Conservation (phyloP, 257 asterid genomes). For the Petunia axillaris region DNA sequence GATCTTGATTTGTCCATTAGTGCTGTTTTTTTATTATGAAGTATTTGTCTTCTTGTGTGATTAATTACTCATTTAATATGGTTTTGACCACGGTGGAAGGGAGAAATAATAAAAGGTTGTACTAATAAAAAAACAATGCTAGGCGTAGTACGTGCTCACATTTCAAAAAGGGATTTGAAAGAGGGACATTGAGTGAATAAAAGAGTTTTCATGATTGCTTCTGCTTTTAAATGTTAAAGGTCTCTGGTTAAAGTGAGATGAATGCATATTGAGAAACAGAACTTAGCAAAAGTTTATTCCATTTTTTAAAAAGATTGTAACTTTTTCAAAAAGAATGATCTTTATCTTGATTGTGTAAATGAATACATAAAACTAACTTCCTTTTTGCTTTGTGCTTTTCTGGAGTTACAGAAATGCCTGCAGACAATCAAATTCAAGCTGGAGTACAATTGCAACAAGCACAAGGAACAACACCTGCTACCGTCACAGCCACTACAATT, state of each 20-base stretch:
- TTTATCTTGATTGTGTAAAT: conserved; percentile 34
- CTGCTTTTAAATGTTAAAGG: conserved; percentile 48
- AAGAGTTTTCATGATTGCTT: conserved; percentile 55
- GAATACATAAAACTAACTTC: neutral
- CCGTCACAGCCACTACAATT: conserved; percentile 27
- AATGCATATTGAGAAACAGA: conserved; percentile 46
- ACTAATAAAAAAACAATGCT: neutral
- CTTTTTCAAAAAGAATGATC: neutral
- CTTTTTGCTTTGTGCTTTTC: conserved; percentile 6
- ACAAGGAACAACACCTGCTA: conserved; percentile 24
- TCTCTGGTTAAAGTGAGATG: conserved; percentile 38
- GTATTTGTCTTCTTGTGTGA: conserved; percentile 20
- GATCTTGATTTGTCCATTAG: conserved; percentile 37
- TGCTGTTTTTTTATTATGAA: conserved; percentile 30
- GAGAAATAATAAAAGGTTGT: neutral
- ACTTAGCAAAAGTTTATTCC: conserved; percentile 36
- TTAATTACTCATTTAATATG: conserved; percentile 10
- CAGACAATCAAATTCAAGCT: conserved; percentile 45
- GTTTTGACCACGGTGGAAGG: conserved; percentile 10
- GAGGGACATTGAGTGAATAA: conserved; percentile 30
- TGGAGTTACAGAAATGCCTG: conserved; percentile 61
- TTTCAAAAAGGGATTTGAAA: conserved; percentile 38
- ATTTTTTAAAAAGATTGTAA: conserved; percentile 28
- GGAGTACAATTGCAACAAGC: conserved; percentile 44
- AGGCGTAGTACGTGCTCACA: conserved; percentile 31